Evolutionary conservation across 2,329 filamentous ascomycete genomes (phyloP).

Genomic region (Raffaelea albimanens): DNA sequence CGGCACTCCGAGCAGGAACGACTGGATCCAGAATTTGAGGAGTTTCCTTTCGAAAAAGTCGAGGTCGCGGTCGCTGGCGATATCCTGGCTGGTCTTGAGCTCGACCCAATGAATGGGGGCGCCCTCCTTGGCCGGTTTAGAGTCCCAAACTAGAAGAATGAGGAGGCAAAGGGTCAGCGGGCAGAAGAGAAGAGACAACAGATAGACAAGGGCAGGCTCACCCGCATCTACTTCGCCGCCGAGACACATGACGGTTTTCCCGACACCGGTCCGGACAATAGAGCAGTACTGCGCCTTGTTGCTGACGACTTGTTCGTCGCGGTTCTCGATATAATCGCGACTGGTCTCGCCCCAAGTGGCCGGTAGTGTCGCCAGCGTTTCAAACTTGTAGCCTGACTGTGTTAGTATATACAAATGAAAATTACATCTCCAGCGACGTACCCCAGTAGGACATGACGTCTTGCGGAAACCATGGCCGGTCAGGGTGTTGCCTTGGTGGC

Average conservation of each 20-base stretch:
- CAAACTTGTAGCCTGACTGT: slow-evolving; percentile 82
- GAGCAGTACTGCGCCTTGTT: slow-evolving; percentile 96
- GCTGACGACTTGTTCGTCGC: slow-evolving; percentile 63
- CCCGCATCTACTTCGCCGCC: slow-evolving; percentile 91
- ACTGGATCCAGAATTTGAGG: slow-evolving; percentile 94
- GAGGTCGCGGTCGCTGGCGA: slow-evolving; percentile 57
- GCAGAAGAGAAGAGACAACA: background rate
- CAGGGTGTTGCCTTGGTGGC: slow-evolving; percentile 19
- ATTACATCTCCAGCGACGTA: slow-evolving; percentile 26
- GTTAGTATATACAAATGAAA: background rate
- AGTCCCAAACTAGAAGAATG: slow-evolving; percentile 64
- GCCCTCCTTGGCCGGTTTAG: slow-evolving; percentile 56
- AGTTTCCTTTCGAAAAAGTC: slow-evolving; percentile 80
- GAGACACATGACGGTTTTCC: slow-evolving; percentile 63
- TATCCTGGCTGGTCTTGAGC: slow-evolving; percentile 78
- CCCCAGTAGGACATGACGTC: slow-evolving; percentile 93
- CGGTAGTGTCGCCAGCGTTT: slow-evolving; percentile 71
- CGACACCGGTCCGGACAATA: slow-evolving; percentile 80
- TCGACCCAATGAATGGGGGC: slow-evolving; percentile 86
- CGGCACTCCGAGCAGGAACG: slow-evolving; percentile 84
- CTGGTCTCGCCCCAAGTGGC: slow-evolving; percentile 62
- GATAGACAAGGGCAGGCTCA: slow-evolving; percentile 26
- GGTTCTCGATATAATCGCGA: slow-evolving; percentile 68
- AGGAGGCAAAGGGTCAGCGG: slow-evolving; percentile 3
- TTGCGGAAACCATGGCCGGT: slow-evolving; percentile 35